Percentiles rank a stretch among this genome's conserved stretches.
These are phyloP conservation scores for Coleophoma crateriformis DNA, from an alignment of 2,329 filamentous ascomycete species.

Conservation along the genomic window DNA sequence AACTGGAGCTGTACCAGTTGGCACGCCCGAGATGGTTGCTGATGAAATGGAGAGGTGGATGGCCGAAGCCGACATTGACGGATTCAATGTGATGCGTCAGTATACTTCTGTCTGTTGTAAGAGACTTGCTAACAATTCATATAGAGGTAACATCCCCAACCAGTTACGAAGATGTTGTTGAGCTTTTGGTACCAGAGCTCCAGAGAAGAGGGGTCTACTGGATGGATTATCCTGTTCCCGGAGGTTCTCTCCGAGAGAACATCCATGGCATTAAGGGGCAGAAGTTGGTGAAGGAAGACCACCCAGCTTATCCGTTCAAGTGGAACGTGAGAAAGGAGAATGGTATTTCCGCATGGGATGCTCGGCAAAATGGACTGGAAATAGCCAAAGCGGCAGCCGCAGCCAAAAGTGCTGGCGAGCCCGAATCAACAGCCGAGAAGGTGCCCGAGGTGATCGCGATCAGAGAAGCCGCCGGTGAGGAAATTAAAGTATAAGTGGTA, in stretches of 20 bases:
- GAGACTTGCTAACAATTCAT: slow-evolving; percentile 18
- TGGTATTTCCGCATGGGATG: neutral
- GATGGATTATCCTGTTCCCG: slow-evolving; percentile 43
- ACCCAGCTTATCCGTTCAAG: slow-evolving; percentile 27
- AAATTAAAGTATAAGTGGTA: too few relatives aligned
- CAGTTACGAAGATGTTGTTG: slow-evolving; percentile 61
- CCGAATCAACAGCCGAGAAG: too few relatives aligned
- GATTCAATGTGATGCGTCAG: slow-evolving; percentile 61
- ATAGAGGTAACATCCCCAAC: slow-evolving; percentile 61
- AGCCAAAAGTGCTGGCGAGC: too few relatives aligned
- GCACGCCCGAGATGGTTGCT: slow-evolving; percentile 50
- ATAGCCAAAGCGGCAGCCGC: neutral
- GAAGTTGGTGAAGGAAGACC: slow-evolving; percentile 41
- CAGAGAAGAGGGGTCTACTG: slow-evolving; percentile 47
- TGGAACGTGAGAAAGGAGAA: neutral
- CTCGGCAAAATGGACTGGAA: neutral
- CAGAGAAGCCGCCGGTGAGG: too few relatives aligned
- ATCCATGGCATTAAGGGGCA: slow-evolving; percentile 46
- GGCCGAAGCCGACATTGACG: slow-evolving; percentile 62
- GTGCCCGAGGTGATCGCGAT: too few relatives aligned
- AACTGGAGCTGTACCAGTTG: slow-evolving; percentile 46
- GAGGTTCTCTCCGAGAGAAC: slow-evolving; percentile 55
- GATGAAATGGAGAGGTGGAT: slow-evolving; percentile 65
- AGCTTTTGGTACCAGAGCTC: slow-evolving; percentile 59
- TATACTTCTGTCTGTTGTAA: neutral